Evolutionary conservation across 352 stramenopile genomes (phyloP).

Genomic region (Globisporangium paddicum): DNA sequence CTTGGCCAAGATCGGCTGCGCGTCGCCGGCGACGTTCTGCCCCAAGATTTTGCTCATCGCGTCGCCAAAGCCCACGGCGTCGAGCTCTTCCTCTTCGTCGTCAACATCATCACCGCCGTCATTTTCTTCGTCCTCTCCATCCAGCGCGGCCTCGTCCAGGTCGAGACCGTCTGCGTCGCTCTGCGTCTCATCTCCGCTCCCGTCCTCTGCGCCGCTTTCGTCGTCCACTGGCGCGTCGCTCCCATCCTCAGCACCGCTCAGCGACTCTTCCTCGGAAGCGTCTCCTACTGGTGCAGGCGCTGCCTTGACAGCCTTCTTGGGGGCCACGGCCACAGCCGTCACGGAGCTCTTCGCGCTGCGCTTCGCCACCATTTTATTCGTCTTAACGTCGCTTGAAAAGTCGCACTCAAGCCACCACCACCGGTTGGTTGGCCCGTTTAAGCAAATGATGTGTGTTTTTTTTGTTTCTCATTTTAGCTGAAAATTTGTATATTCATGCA

Average conservation of each 20-base stretch:
- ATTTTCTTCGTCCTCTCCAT: conserved; percentile 7
- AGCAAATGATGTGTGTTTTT: too few relatives aligned
- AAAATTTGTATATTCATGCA: too few relatives aligned
- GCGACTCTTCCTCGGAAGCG: not conserved
- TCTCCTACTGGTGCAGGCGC: not conserved
- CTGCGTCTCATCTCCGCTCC: conserved; percentile 10
- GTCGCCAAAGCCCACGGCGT: conserved; percentile 77
- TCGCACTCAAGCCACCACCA: too few relatives aligned
- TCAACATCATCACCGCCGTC: conserved; percentile 11
- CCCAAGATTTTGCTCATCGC: conserved; percentile 85
- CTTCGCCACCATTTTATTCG: conserved; percentile 26
- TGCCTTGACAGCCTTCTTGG: not conserved
- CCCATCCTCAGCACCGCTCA: not conserved
- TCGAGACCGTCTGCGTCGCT: conserved; percentile 21
- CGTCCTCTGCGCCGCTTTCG: conserved; percentile 13
- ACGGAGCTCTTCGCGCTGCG: conserved; percentile 9
- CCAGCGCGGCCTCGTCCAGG: conserved; percentile 14
- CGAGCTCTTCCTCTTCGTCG: conserved; percentile 34
- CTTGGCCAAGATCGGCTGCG: conserved; percentile 79
- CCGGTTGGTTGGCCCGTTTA: too few relatives aligned
- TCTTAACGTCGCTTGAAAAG: not conserved
- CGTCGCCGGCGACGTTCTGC: conserved; percentile 63
- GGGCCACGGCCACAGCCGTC: not conserved
- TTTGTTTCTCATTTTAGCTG: too few relatives aligned
- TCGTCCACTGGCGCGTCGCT: not conserved